Evolutionary conservation across 345 rosid genomes (phyloP).

Genomic region (Salix brachista): DNA sequence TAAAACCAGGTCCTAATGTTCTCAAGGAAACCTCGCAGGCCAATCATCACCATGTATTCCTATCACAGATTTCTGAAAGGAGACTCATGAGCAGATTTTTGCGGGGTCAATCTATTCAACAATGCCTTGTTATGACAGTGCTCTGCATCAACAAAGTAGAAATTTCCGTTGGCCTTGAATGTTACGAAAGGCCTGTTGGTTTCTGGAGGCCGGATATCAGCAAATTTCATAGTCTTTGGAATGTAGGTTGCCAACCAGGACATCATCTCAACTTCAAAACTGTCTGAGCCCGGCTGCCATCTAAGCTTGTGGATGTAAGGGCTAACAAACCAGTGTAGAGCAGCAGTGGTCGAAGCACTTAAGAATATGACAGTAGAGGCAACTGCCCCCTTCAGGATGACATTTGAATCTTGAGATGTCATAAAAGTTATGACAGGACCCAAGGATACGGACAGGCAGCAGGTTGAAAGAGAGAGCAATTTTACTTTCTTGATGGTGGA

Average conservation of each 20-base stretch:
- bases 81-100: slow-evolving; percentile 58
- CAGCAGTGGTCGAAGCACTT: slow-evolving; percentile 76
- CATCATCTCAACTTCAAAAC: slow-evolving; percentile 89
- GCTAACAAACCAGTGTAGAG: slow-evolving; percentile 89
- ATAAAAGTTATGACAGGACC: slow-evolving; percentile 92
- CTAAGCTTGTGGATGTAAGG: slow-evolving; percentile 86
- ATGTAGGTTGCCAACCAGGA: slow-evolving; percentile 71
- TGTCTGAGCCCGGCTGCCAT: slow-evolving; percentile 92
- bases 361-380: slow-evolving; percentile 80
- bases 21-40: not conserved
- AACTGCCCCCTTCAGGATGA: slow-evolving; percentile 86
- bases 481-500: slow-evolving; percentile 89
- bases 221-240: slow-evolving; percentile 64
- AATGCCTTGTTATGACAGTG: slow-evolving; percentile 88
- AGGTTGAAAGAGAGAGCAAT: slow-evolving; percentile 86
- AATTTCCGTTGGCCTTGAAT: slow-evolving; percentile 68
- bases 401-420: slow-evolving; percentile 75
- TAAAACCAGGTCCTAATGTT: not conserved
- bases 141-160: slow-evolving; percentile 71
- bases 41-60: not conserved
- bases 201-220: slow-evolving; percentile 66
- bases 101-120: slow-evolving; percentile 72
- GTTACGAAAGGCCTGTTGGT: slow-evolving; percentile 88
- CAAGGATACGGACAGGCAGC: slow-evolving; percentile 88
- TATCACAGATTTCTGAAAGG: slow-evolving; percentile 79